Evolutionary conservation across 164 flowering plant species (phyloP), one percentile per base, ranked within the genome.

Genomic region (Litsea cubeba): DNA sequence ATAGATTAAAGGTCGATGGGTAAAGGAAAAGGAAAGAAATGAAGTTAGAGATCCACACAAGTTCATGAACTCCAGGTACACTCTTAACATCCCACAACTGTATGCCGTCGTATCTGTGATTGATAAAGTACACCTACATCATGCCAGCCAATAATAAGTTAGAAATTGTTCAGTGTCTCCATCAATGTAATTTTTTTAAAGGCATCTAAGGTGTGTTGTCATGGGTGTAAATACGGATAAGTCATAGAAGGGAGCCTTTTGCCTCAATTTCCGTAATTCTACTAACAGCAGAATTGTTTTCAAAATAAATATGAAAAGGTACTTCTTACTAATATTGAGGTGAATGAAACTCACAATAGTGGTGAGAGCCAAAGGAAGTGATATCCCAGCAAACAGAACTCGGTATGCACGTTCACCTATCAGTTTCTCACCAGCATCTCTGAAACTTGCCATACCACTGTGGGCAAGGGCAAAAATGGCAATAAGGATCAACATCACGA

Each of bases 351-450:
- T 87, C 82, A 95, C 99, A 79, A 93, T 79, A 62, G 95, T 91
- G 72, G 90, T 93, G 76, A 95, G 83, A 83, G 97, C 97, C 75
- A 95, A 76, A 26, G 99, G 99, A 75, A 95, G 93, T 66, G 99
- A 93, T 40, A 81, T 32, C 57, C 93, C 99, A 1, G 99, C 97
- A 83, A 93, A 95, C 62, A 95, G 68, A 68, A 95, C 99, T 64
- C 98, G 92, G 77, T 71, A 93, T 35, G 97, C 97, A 71, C 99
- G 88, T 81, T 91, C 92, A 58, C 99, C 99, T 26, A 95, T 89
- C 50, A 95, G 83, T 77, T 91, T 85, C 85, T 95, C 99, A 60
- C 98, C 97, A 18, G 66, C 51, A 64, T 91, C 92, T 77, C 99
- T 79, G 18, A 93, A 81, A 83, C 94, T 95, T 73, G 99, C 98